A percentile compares a stretch with the other conserved stretches of the same genome.
These are phyloP conservation scores for Suhomyces xylopsoci DNA, from an alignment of 805 yeast genomes.

Conservation along the genomic window DNA sequence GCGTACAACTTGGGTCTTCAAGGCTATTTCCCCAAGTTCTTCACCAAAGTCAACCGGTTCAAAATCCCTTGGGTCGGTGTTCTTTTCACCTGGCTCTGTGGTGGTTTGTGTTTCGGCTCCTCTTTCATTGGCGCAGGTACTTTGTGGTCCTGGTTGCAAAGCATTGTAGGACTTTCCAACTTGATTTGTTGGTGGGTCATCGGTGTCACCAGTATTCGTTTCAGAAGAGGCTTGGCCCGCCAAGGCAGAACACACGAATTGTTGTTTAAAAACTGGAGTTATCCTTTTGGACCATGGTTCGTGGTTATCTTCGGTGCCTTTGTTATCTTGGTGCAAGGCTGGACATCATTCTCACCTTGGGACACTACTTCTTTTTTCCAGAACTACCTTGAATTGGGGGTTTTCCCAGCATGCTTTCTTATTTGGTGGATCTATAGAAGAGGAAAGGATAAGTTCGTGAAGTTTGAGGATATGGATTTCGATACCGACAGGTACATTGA, in stretches of 20 bases:
- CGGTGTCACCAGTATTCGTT: slow-evolving; percentile 48
- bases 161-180: slow-evolving; percentile 52
- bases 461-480: slow-evolving; percentile 49
- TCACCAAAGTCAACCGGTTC: slow-evolving; percentile 41
- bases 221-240: slow-evolving; percentile 42
- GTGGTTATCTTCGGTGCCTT: slow-evolving; percentile 41
- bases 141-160: slow-evolving; percentile 53
- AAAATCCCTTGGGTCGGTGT: slow-evolving; percentile 51
- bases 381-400: slow-evolving; percentile 44
- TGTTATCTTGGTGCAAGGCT: slow-evolving; percentile 52
- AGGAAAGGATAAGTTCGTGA: slow-evolving; percentile 40
- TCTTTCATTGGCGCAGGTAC: slow-evolving; percentile 53
- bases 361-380: slow-evolving; percentile 40
- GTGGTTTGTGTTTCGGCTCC: slow-evolving; percentile 60
- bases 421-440: slow-evolving; percentile 41
- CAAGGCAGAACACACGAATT: slow-evolving; percentile 46
- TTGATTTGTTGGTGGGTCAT: slow-evolving; percentile 51
- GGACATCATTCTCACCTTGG: slow-evolving; percentile 50
- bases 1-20: slow-evolving; percentile 49
- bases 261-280: slow-evolving; percentile 46
- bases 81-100: slow-evolving; percentile 47
- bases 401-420: slow-evolving; percentile 45
- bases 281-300: slow-evolving; percentile 51
- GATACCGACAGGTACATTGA: slow-evolving; percentile 50
- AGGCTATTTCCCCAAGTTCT: slow-evolving; percentile 44